phyloP scores from a whole-genome alignment of 2,329 filamentous ascomycete genomes.

The Dactylellina cionopaga region DNA sequence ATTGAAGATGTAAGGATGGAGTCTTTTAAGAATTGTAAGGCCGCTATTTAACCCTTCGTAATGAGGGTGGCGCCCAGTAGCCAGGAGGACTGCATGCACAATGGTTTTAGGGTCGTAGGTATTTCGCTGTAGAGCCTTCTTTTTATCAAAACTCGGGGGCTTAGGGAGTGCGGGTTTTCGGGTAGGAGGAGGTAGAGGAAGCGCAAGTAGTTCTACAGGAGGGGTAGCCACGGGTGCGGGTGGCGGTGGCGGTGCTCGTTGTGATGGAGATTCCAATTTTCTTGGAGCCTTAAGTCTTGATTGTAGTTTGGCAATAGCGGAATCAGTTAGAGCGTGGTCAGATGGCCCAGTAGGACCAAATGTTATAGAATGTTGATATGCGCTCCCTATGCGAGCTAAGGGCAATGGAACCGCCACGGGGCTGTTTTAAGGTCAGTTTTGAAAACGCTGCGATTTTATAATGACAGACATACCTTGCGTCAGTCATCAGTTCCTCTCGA shows the following conservation, averaged over 20 bases:
- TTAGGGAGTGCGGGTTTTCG: slow-evolving; percentile 14
- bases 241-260: neutral
- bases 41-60: slow-evolving; percentile 70
- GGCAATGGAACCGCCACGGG: neutral
- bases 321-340: neutral
- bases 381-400: too few species aligned
- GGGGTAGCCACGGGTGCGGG: neutral
- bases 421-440: neutral
- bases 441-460: neutral
- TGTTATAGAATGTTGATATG: too few species aligned
- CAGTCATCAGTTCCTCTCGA: slow-evolving; percentile 26
- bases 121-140: slow-evolving; percentile 62
- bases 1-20: slow-evolving; percentile 39
- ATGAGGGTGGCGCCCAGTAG: slow-evolving; percentile 70
- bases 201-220: neutral
- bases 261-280: slow-evolving; percentile 6
- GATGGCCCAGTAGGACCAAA: too few species aligned
- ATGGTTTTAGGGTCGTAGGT: slow-evolving; percentile 71
- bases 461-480: slow-evolving; percentile 7
- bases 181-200: neutral
- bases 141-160: slow-evolving; percentile 60
- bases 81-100: slow-evolving; percentile 71
- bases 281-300: slow-evolving; percentile 32
- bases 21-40: slow-evolving; percentile 60
- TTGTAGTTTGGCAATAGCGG: slow-evolving; percentile 4